Percentiles rank a stretch among this genome's conserved stretches.
Evolutionary conservation across 768 basidiomycete genomes (phyloP).

Genomic region (Rhodotorula kratochvilovae): DNA sequence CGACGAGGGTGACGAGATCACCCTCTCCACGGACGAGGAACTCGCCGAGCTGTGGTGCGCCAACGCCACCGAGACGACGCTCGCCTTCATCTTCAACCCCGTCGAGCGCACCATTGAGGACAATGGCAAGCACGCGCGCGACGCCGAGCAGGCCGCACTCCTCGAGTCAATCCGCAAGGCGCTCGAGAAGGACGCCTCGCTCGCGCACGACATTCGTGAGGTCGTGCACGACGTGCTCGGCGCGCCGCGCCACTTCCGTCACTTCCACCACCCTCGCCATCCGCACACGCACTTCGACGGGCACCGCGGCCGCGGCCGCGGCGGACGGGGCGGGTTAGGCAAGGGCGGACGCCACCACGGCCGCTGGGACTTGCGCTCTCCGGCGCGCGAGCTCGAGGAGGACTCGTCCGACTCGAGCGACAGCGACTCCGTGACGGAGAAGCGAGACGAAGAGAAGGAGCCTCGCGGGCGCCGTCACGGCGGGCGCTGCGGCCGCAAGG

Average conservation of each 20-base stretch:
- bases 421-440: neutral
- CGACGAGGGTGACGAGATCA: constrained; percentile 9
- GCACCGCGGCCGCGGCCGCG: too few relatives aligned
- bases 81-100: neutral
- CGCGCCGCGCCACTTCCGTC: neutral
- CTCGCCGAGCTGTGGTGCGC: neutral
- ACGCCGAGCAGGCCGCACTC: neutral
- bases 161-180: neutral
- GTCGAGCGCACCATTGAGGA: neutral
- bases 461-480: too few relatives aligned
- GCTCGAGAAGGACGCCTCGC: neutral
- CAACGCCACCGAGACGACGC: neutral
- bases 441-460: neutral
- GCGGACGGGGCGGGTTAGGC: too few relatives aligned
- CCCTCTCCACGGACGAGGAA: neutral
- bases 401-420: neutral
- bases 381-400: too few relatives aligned
- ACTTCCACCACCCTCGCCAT: neutral
- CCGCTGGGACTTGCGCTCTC: neutral
- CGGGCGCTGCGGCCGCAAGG: neutral
- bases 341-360: too few relatives aligned
- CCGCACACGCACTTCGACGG: neutral
- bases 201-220: neutral
- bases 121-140: neutral
- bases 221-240: constrained; percentile 1